Conservation (phyloP, 2,329 filamentous ascomycete genomes). For the Akanthomyces uredinophilus region DNA sequence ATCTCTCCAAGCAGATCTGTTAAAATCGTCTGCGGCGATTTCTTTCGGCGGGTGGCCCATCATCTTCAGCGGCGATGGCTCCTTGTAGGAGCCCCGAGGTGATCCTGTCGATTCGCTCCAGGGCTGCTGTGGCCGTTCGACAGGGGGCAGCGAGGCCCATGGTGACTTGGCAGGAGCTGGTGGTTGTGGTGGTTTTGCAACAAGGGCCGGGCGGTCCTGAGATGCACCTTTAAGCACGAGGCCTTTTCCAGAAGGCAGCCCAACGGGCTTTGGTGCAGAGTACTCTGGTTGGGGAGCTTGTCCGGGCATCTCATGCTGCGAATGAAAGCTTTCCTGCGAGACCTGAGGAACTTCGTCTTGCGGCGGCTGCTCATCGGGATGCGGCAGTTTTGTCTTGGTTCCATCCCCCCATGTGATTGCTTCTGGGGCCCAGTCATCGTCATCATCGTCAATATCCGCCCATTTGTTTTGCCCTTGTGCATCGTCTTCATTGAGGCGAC, state of each 20-base stretch:
- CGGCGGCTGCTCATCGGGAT: conserved; percentile 46
- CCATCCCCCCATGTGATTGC: conserved; percentile 85
- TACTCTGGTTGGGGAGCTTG: conserved; percentile 16
- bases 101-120: conserved; percentile 49
- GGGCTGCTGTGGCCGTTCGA: conserved; percentile 73
- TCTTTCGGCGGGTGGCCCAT: conserved; percentile 60
- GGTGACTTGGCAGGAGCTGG: conserved; percentile 78
- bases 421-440: conserved; percentile 82
- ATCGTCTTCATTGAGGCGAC: conserved; percentile 70
- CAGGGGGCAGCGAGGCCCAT: conserved; percentile 80
- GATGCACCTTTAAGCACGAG: conserved; percentile 60
- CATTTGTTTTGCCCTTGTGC: conserved; percentile 72
- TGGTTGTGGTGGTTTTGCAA: conserved; percentile 63
- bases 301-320: conserved; percentile 13
- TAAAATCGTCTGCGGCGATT: conserved; percentile 92
- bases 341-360: background rate
- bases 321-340: background rate
- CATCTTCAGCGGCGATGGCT: conserved; percentile 51
- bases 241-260: conserved; percentile 51
- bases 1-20: conserved; percentile 75
- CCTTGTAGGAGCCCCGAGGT: conserved; percentile 48
- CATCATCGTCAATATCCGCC: conserved; percentile 86
- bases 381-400: conserved; percentile 71
- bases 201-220: conserved; percentile 65
- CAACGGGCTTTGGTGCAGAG: conserved; percentile 36